These are phyloP conservation scores for Manihot esculenta DNA, from an alignment of 441 rosid genomes.

Conservation along the genomic window DNA sequence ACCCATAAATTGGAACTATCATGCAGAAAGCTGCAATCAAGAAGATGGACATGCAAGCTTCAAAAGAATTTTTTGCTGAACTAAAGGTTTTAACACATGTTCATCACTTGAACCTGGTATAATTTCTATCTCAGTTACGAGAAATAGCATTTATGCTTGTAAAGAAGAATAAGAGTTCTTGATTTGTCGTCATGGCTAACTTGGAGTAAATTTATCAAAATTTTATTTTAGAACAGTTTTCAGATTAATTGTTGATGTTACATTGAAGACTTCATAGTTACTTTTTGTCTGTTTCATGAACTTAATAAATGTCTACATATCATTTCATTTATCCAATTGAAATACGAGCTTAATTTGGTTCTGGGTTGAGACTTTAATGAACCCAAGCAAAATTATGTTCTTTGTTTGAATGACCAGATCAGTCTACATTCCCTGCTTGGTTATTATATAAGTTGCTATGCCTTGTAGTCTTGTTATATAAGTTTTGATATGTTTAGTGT, in stretches of 20 bases:
- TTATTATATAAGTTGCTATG: not conserved
- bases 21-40: slow-evolving; percentile 96
- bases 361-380: not conserved
- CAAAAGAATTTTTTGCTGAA: slow-evolving; percentile 92
- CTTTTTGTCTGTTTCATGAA: not conserved
- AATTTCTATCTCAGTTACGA: slow-evolving; percentile 6
- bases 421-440: not conserved
- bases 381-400: not conserved
- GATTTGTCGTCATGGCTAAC: not conserved
- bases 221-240: not conserved
- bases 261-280: not conserved
- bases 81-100: slow-evolving; percentile 87
- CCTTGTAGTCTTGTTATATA: not conserved
- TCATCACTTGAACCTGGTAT: slow-evolving; percentile 97
- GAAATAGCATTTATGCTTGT: not conserved
- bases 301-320: not conserved
- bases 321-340: not conserved
- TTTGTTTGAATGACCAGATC: not conserved
- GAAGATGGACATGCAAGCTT: slow-evolving; percentile 98
- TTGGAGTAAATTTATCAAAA: not conserved
- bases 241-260: not conserved
- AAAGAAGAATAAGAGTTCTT: not conserved
- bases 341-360: not conserved
- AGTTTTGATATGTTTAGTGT: not conserved
- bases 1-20: slow-evolving; percentile 4